Evolutionary conservation across 169 alveolate species (phyloP).

Genomic region (Cryptosporidium sp.): DNA sequence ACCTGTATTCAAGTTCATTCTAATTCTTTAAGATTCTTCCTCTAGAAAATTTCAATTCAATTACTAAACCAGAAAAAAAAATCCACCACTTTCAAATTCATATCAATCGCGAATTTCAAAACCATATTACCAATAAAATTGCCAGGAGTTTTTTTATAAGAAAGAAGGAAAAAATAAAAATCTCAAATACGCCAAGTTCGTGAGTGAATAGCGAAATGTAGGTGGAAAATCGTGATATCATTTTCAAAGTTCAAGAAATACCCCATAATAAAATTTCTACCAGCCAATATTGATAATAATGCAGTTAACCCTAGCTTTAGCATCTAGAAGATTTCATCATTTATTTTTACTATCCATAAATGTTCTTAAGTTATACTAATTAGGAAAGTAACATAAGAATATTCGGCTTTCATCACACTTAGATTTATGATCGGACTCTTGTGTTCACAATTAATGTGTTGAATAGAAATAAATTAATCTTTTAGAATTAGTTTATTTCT

Average conservation of each 20-base stretch:
- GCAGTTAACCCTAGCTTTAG: neutral
- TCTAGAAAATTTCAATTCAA: neutral
- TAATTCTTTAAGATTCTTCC: neutral
- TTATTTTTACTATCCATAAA: neutral
- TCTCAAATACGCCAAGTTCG: neutral
- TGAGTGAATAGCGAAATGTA: no score
- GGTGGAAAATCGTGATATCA: neutral
- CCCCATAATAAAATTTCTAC: neutral
- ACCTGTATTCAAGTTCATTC: neutral
- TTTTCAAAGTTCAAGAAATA: no score
- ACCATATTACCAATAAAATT: neutral
- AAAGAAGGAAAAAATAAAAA: no score
- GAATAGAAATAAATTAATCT: neutral
- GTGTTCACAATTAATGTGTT: neutral
- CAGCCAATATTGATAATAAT: neutral
- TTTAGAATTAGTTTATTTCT: no score
- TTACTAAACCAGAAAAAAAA: neutral
- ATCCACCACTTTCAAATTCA: neutral
- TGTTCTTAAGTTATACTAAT: neutral
- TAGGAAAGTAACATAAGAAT: no score
- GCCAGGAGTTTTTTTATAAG: neutral
- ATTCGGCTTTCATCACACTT: neutral
- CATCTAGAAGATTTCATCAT: neutral
- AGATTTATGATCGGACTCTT: no score
- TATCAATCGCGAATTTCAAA: no score